These are phyloP conservation scores for Fusarium hostae DNA, from an alignment of 2,329 filamentous ascomycete species.

Conservation along the genomic window DNA sequence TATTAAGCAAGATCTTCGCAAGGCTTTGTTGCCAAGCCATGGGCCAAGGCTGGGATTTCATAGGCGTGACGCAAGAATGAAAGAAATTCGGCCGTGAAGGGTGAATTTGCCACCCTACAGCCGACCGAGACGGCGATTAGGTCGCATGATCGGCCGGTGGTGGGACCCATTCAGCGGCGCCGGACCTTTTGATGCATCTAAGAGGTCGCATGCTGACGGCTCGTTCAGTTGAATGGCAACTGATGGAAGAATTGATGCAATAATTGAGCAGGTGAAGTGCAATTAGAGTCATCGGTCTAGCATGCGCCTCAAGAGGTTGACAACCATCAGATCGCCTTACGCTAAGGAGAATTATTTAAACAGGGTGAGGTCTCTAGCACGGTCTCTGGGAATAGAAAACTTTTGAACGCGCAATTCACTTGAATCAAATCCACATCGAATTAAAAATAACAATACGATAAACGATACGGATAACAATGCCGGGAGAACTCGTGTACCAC, in stretches of 20 bases:
- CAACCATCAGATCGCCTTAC: neutral
- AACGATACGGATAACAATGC: conserved; percentile 26
- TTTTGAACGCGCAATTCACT: neutral
- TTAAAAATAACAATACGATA: conserved; percentile 10
- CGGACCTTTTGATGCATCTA: conserved; percentile 1
- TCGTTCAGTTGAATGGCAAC: conserved; percentile 10
- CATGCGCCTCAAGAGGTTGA: conserved; percentile 16
- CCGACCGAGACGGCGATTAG: conserved; percentile 21
- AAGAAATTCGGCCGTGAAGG: conserved; percentile 1
- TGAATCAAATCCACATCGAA: neutral
- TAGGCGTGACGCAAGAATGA: conserved; percentile 32
- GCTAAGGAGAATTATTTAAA: conserved; percentile 21
- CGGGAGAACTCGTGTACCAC: conserved; percentile 46
- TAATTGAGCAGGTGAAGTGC: conserved; percentile 10
- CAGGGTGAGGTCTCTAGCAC: neutral
- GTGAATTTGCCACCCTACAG: conserved; percentile 35
- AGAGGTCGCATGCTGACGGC: conserved; percentile 18
- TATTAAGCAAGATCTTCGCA: conserved; percentile 15
- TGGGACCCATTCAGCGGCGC: conserved; percentile 21
- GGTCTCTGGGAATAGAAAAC: neutral
- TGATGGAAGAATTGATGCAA: conserved; percentile 13
- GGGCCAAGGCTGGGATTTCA: conserved; percentile 23
- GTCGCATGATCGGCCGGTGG: conserved; percentile 38
- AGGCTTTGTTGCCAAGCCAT: conserved; percentile 17
- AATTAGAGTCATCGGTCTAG: conserved; percentile 21